These are phyloP conservation scores for Colletotrichum spinosum DNA, from an alignment of 2,329 filamentous ascomycete genomes.

Conservation along the genomic window DNA sequence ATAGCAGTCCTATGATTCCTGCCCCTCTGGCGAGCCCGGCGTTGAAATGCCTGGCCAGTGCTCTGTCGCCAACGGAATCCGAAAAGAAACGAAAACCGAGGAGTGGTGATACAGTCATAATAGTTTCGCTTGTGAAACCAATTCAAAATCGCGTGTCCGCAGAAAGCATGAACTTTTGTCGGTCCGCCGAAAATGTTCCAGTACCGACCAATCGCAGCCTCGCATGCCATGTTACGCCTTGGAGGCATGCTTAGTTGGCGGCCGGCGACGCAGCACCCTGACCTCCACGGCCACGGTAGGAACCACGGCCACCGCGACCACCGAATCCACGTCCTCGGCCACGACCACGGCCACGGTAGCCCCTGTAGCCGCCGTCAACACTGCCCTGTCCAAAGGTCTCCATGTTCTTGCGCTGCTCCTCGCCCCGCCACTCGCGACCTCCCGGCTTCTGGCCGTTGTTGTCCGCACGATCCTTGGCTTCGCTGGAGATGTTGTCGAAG, in stretches of 20 bases:
- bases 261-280: conserved; percentile 16
- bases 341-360: conserved; percentile 82
- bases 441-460: conserved; percentile 75
- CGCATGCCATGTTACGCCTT: too few species aligned
- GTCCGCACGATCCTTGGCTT: conserved; percentile 88
- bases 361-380: conserved; percentile 83
- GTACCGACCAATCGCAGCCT: too few species aligned
- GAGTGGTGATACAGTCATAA: conserved; percentile 36
- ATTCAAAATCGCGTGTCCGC: conserved; percentile 22
- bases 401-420: conserved; percentile 95
- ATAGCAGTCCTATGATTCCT: conserved; percentile 36
- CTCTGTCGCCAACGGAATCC: conserved; percentile 33
- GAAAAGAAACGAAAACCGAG: conserved; percentile 31
- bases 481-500: conserved; percentile 98
- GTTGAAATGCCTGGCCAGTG: conserved; percentile 30
- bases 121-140: conserved; percentile 20
- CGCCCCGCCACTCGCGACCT: conserved; percentile 88
- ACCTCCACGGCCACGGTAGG: conserved; percentile 48
- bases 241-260: conserved; percentile 23
- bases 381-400: conserved; percentile 98
- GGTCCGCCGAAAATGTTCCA: too few species aligned
- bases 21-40: conserved; percentile 29
- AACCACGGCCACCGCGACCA: conserved; percentile 48
- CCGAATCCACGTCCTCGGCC: conserved; percentile 71
- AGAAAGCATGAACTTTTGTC: conserved; percentile 9